Conservation (phyloP, 257 asterid genomes). For the Capsicum pubescens region DNA sequence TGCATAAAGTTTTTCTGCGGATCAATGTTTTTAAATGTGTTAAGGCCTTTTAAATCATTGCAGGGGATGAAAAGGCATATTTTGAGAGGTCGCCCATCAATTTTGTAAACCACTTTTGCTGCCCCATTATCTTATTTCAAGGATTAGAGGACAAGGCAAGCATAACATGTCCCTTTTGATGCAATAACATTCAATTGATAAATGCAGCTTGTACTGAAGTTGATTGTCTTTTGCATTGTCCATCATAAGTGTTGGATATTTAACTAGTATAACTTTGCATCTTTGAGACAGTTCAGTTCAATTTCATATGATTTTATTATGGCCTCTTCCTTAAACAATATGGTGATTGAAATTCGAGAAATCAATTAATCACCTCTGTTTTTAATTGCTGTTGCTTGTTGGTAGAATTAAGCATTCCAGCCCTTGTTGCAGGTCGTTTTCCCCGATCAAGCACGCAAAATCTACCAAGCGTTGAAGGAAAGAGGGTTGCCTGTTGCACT, state of each 20-base stretch:
- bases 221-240: neutral
- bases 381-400: neutral
- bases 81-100: slow-evolving; percentile 73
- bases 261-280: neutral
- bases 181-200: slow-evolving; percentile 15
- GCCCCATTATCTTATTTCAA: slow-evolving; percentile 78
- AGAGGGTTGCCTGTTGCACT: slow-evolving; percentile 92
- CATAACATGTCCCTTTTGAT: slow-evolving; percentile 13
- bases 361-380: slow-evolving; percentile 17
- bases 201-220: neutral
- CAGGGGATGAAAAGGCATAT: slow-evolving; percentile 59
- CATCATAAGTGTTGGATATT: neutral
- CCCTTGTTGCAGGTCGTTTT: slow-evolving; percentile 68
- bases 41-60: slow-evolving; percentile 31
- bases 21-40: neutral
- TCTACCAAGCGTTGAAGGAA: slow-evolving; percentile 75
- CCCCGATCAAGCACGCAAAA: slow-evolving; percentile 88
- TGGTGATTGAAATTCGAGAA: neutral
- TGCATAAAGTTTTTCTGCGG: slow-evolving; percentile 1
- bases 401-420: slow-evolving; percentile 18
- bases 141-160: slow-evolving; percentile 94
- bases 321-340: slow-evolving; percentile 4
- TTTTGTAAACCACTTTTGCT: slow-evolving; percentile 62
- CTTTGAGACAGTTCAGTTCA: neutral
- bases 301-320: neutral